These are phyloP conservation scores for Starmerella vaccinii DNA, from an alignment of 805 yeast genomes.

Conservation along the genomic window DNA sequence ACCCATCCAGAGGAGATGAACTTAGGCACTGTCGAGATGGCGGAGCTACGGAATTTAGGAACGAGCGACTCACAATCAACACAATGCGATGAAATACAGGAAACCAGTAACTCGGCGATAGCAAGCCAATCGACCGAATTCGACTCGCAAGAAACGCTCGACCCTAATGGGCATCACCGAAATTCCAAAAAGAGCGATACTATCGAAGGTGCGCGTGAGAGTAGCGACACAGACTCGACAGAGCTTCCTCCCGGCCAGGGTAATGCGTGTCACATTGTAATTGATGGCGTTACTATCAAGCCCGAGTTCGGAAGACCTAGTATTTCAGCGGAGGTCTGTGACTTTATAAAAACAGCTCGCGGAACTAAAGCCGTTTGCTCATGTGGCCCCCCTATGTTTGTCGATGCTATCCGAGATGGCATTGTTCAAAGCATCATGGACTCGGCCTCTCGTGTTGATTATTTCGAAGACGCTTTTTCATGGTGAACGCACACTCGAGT, in stretches of 20 bases:
- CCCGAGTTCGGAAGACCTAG: conserved; percentile 24
- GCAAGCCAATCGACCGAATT: background rate
- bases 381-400: conserved; percentile 53
- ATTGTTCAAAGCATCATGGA: conserved; percentile 26
- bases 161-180: background rate
- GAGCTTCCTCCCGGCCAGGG: background rate
- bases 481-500: conserved; percentile 26
- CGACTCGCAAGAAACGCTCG: background rate
- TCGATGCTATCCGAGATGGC: conserved; percentile 43
- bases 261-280: conserved; percentile 10
- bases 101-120: background rate
- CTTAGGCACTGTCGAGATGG: conserved; percentile 7
- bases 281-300: conserved; percentile 8
- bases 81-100: background rate
- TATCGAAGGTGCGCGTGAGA: background rate
- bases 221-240: background rate
- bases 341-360: conserved; percentile 18
- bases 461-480: conserved; percentile 32
- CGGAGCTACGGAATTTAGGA: background rate
- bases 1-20: conserved; percentile 14
- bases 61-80: background rate
- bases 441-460: conserved; percentile 28
- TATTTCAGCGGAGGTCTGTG: conserved; percentile 13
- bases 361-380: conserved; percentile 43
- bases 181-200: background rate